Evolutionary conservation across 345 rosid genomes (phyloP), one percentile per base, ranked within the genome.

Genomic region (Orychophragmus violaceus): DNA sequence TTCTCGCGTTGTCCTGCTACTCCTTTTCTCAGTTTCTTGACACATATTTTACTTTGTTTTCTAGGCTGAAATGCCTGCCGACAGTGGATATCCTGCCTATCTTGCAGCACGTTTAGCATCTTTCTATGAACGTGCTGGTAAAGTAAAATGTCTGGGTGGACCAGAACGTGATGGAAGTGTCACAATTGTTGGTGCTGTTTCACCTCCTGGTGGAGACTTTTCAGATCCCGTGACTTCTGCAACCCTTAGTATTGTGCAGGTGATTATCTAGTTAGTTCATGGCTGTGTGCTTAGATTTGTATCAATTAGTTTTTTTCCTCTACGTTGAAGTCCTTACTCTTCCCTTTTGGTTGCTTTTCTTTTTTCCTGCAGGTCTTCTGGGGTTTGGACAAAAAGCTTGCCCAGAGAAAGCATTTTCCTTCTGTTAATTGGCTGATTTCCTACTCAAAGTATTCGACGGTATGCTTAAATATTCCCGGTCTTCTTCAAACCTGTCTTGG

Each of bases 11-110:
- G 23, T 29, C 53, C 32, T 32, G 23, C 41, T 41, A 42, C 23
- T 59, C 49, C 4, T 21, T 42, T 64, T 19, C 27, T 66, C 62
- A 39, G 57, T 70, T 66, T 35, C 9, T 36, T 46, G 66, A 50
- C 30, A 16, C 54, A 35, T 48, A 14, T 41, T 27, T 59, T 55
- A 9, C 42, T 77, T 75, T 79, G 46, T 64, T 37, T 78, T 59
- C 44, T 83, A 95, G 97, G 97, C 99, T 45, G 99, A 95, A 83
- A 95, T 95, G 99, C 99, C 99, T 76, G 99, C 99, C 23, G 99
- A 95, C 75, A 95, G 99, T 81, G 99, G 99, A 66, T 95, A 95
- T 81, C 99, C 99, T 68, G 99, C 99, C 71, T 95, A 95, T 76
- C 82, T 95, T 72, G 99, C 99, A 5, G 96, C 99, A 52, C 95